phyloP scores from a whole-genome alignment of 2,329 filamentous ascomycete genomes.

The Penicillium thymicola region DNA sequence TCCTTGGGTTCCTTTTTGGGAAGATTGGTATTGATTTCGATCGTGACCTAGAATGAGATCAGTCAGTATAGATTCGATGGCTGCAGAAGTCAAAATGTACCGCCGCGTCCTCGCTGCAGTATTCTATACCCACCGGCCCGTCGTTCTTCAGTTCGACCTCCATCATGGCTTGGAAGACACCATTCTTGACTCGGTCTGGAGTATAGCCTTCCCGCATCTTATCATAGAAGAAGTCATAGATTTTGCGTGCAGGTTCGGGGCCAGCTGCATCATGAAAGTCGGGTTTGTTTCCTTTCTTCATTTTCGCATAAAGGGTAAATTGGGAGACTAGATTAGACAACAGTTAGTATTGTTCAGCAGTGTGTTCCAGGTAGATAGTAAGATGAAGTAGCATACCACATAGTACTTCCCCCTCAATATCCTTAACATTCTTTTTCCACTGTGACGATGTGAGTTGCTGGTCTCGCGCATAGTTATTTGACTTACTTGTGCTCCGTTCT shows the following conservation, averaged over 20 bases:
- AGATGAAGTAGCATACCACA: constrained; percentile 63
- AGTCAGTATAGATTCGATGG: constrained; percentile 6
- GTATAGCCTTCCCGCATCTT: constrained; percentile 71
- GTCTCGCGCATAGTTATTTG: neutral
- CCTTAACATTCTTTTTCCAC: constrained; percentile 89
- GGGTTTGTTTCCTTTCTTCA: constrained; percentile 94
- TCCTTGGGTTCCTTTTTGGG: constrained; percentile 38
- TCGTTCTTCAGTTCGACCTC: constrained; percentile 91
- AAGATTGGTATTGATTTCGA: constrained; percentile 47
- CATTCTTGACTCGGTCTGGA: constrained; percentile 78
- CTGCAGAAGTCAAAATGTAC: constrained; percentile 44
- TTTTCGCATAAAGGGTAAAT: constrained; percentile 87
- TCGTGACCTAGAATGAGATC: constrained; percentile 38
- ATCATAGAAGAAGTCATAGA: constrained; percentile 81
- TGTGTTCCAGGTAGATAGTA: neutral
- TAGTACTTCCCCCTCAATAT: constrained; percentile 88
- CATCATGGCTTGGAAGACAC: constrained; percentile 99
- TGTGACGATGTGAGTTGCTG: constrained; percentile 37
- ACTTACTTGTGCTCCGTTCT: constrained; percentile 62
- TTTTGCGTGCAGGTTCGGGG: constrained; percentile 69
- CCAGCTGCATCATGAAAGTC: constrained; percentile 87
- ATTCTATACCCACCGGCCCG: constrained; percentile 64
- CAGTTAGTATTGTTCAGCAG: neutral
- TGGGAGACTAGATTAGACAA: constrained; percentile 69
- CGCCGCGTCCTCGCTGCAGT: constrained; percentile 55